Evolutionary conservation across 805 yeast genomes (phyloP).

Genomic region (Dipodascus albidus): DNA sequence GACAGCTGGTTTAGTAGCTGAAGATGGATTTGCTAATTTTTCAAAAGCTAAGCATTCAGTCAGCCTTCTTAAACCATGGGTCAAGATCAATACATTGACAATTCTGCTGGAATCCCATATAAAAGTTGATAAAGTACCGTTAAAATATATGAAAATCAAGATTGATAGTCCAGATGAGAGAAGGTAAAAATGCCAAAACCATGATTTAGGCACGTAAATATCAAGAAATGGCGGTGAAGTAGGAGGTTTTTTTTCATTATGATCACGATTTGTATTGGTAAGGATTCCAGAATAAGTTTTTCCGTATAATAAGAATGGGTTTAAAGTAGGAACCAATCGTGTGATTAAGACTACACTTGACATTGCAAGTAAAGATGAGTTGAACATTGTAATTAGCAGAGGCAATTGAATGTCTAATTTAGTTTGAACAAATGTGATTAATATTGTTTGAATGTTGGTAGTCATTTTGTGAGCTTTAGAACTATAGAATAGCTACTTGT

Average conservation of each 20-base stretch:
- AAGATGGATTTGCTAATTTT: background rate
- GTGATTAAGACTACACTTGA: slow-evolving; percentile 9
- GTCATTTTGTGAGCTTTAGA: no score
- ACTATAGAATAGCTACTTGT: no score
- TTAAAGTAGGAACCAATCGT: slow-evolving; percentile 6
- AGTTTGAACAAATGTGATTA: no score
- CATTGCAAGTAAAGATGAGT: background rate
- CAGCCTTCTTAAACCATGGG: slow-evolving; percentile 40
- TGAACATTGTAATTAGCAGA: background rate
- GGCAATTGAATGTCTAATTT: no score
- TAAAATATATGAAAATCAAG: background rate
- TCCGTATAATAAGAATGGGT: slow-evolving; percentile 20
- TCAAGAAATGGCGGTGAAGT: no score
- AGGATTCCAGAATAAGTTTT: slow-evolving; percentile 12
- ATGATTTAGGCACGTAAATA: background rate
- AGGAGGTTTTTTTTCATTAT: no score
- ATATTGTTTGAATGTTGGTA: no score
- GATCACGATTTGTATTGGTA: no score
- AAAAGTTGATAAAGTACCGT: background rate
- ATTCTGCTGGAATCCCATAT: background rate
- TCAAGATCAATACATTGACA: slow-evolving; percentile 10
- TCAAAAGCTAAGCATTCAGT: slow-evolving; percentile 37
- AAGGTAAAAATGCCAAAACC: background rate
- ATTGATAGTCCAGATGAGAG: background rate
- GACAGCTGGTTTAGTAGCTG: slow-evolving; percentile 29